Evolutionary conservation across 306 rosid species (phyloP), one percentile per base, ranked within the genome.

Genomic region (Erythrophleum fordii): DNA sequence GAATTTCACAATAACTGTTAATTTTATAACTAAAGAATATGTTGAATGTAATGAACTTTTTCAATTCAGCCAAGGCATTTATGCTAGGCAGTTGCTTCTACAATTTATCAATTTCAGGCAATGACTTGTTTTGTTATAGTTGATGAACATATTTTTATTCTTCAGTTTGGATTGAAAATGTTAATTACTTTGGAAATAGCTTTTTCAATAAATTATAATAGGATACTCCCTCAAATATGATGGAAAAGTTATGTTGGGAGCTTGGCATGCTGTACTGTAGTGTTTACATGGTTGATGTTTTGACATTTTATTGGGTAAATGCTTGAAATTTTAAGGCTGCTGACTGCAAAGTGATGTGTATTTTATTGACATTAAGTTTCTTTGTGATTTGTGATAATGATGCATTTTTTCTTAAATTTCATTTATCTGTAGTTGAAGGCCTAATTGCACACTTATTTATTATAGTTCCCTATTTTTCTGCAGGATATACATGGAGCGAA

Each of bases 401-500:
- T 83, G 84, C 88, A 86, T 76, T 58, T 78, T 48, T 65, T 79
- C 23, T 58, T 60, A 28, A 18, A 16, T 45, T 72, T 35, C 25
- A 8, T 59, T 69, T 72, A 4, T 65, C 66, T 23, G 16, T 73
- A 1, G 42, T 66, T 52, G 65, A 9, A 49, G 61, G 61, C 58
- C 42, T 60, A 25, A 37, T 77, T 88, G 26, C 79, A n/a, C 66
- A 44, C 68, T 73, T 35, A 53, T 49, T 53, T 73, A 17, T 73
- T 73, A 11, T 35, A 35, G 42, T 58, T 7, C n/a, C 74, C 51
- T 78, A 5, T 45, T 72, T 81, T 34, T 77, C n/a, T 89, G 87
- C 91, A 91, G 95, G 89, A 73, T 62, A 8, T 86, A 70, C 81
- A 72, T 53, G 80, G 81, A 89, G 85, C 62, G 39, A 59, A 82